Base-by-base conservation (phyloP, 108 stramenopile genomes). In the Epipyxis sp. region DNA sequence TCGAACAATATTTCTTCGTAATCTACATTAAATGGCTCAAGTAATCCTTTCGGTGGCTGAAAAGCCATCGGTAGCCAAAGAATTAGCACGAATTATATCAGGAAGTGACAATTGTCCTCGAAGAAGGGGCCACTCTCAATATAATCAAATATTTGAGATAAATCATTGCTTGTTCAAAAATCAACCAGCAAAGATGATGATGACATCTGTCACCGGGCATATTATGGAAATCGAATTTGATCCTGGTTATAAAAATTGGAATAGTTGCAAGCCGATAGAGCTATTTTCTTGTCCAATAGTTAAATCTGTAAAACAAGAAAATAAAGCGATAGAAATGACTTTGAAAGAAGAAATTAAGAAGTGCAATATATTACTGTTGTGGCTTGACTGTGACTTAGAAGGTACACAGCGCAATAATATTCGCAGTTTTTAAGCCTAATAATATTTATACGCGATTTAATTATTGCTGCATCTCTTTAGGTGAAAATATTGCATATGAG, bases 341-440 rank as follows among this genome's bases (percentile, higher is more conserved):
- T 50, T 89, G 29, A 50, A 83, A 35, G 40, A 58, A 3, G 80
- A 82, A 59, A 84, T 79, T 30, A 35, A 76, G 10, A 44, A 78
- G 35, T 42, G 62, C 32, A 85, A 92, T 42, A 91, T 90, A 43
- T 84, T 97, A 29, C 91, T 99, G 54, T 83, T 99, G 42, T 99
- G 98, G 98, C 81, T 97, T 37, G 98, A 99, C 90, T 97, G 97
- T 80, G 98, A 99, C 87, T 90, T 94, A 32, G 98, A 99, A 84
- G 98, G n/a, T n/a, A n/a, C n/a, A n/a, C n/a, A n/a, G n/a, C n/a
- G n/a, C n/a, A n/a, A n/a, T n/a, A n/a, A n/a, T n/a, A n/a, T n/a
- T n/a, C n/a, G n/a, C n/a, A n/a, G n/a, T n/a, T n/a, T n/a, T n/a
- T n/a, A n/a, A n/a, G n/a, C n/a, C n/a, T n/a, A n/a, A n/a, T n/a